Base-by-base conservation (phyloP, 495 filamentous ascomycete species). In the Cudoniella acicularis region DNA sequence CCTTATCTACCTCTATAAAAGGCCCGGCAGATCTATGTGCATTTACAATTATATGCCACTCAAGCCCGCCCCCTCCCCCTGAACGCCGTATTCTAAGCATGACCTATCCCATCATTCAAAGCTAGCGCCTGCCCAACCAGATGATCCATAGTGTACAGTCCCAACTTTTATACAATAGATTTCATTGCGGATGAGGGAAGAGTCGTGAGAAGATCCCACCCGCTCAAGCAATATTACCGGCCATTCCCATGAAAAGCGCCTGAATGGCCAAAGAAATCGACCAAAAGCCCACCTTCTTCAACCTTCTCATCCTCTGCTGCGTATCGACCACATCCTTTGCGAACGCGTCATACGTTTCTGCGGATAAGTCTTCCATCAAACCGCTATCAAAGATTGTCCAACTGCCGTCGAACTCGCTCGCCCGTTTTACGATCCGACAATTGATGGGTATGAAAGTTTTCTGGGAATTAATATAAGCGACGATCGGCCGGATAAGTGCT, bases 281-380 rank as follows among this genome's bases (percentile, higher is more conserved):
- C 94, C 94, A 98, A 63, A 97, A 84, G 22, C 94, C 94, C 17
- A 98, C 95, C 68, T 97, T 95, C 76, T 92, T 95, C 67, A 98
- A 87, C 42, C 95, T 83, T 42, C 93, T 79, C 67, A 90, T 87
- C 30, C 91, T 83, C 58, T 86, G 88, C 70, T 95, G 83, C 57
- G 92, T 83, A 68, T 98, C 91, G 48, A 88, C 83, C 18, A 97
- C 90, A 74, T 92, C 88, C 55, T 83, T 83, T 18, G 91, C 91
- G 72, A 98, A 97, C 0, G 94, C 94, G 62, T 88, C 81, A 64
- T 98, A 98, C 26, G 90, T 89, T 82, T 96, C 94, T 50, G 88
- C 90, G 2, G 89, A 91, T n/a, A 93, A 77, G 69, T 98, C 95
- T 61, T 96, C 90, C 91, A 98, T 90, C 47, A 98, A 76, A 8